A percentile compares a stretch with the other conserved stretches of the same genome.
Evolutionary conservation across 2,329 filamentous ascomycete genomes (phyloP).

Genomic region (Colletotrichum orchidophilum): DNA sequence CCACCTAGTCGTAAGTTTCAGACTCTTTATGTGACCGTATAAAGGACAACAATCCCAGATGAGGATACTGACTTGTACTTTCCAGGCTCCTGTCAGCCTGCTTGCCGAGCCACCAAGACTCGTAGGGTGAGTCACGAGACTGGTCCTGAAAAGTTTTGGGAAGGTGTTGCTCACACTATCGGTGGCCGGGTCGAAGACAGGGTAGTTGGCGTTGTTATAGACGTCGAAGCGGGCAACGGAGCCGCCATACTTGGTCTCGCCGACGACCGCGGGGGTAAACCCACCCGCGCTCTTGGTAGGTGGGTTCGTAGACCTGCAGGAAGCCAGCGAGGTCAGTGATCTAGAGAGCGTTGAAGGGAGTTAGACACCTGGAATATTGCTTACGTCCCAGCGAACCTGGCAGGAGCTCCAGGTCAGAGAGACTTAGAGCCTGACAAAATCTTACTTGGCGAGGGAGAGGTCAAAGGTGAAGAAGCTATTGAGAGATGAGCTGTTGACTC

Average conservation of each 20-base stretch:
- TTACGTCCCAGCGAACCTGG: slow-evolving; percentile 41
- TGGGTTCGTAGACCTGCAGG: slow-evolving; percentile 46
- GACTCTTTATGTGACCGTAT: not conserved
- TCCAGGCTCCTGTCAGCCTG: slow-evolving; percentile 52
- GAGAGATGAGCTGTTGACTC: not conserved
- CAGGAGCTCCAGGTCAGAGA: slow-evolving; percentile 38
- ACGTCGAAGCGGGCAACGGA: slow-evolving; percentile 46
- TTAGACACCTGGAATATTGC: not conserved
- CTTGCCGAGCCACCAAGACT: slow-evolving; percentile 54
- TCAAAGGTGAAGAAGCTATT: slow-evolving; percentile 37
- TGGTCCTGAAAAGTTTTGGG: slow-evolving; percentile 49
- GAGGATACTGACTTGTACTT: slow-evolving; percentile 47
- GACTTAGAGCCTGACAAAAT: slow-evolving; percentile 39
- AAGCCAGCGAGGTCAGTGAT: not conserved
- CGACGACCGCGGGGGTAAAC: slow-evolving; percentile 50
- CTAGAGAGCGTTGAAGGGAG: not conserved
- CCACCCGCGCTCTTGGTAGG: slow-evolving; percentile 52
- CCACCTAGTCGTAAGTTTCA: slow-evolving; percentile 36
- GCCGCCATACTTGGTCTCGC: slow-evolving; percentile 51
- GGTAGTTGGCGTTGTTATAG: slow-evolving; percentile 25
- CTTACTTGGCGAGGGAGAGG: slow-evolving; percentile 36
- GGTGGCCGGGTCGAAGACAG: slow-evolving; percentile 43
- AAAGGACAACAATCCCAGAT: too few species aligned
- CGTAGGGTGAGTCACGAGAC: slow-evolving; percentile 43
- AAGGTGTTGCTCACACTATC: slow-evolving; percentile 50